These are phyloP conservation scores for Myxozyma udenii DNA, from an alignment of 805 yeast genomes.

Conservation along the genomic window DNA sequence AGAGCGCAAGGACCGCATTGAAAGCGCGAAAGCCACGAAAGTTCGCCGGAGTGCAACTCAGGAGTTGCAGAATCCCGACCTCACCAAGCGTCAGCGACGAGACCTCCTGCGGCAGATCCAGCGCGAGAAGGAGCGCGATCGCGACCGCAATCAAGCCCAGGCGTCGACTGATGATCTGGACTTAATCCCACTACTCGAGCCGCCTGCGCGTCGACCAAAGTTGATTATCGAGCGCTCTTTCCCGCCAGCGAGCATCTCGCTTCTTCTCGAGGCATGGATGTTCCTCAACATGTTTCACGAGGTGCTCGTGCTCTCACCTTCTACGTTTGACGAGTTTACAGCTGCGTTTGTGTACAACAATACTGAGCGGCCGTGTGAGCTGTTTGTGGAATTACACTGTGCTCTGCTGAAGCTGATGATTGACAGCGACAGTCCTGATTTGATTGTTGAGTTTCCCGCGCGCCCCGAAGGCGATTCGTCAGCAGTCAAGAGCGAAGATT, in stretches of 20 bases:
- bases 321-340: constrained; percentile 75
- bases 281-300: constrained; percentile 68
- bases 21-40: neutral
- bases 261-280: constrained; percentile 62
- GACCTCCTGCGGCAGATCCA: constrained; percentile 13
- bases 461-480: neutral
- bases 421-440: constrained; percentile 15
- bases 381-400: constrained; percentile 30
- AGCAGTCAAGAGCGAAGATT: neutral
- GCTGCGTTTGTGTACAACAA: constrained; percentile 43
- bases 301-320: constrained; percentile 63
- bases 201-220: constrained; percentile 26
- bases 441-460: constrained; percentile 14
- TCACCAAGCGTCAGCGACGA: neutral
- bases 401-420: constrained; percentile 26
- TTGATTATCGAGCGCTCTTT: constrained; percentile 22
- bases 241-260: constrained; percentile 29
- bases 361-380: constrained; percentile 26
- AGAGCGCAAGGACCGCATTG: constrained; percentile 1
- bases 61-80: neutral
- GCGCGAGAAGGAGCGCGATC: constrained; percentile 13
- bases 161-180: constrained; percentile 32
- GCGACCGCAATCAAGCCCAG: constrained; percentile 11
- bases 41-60: too few species aligned
- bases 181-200: constrained; percentile 21